Evolutionary conservation across 495 filamentous ascomycete species (phyloP).

Genomic region (Penicillium coprophilum): DNA sequence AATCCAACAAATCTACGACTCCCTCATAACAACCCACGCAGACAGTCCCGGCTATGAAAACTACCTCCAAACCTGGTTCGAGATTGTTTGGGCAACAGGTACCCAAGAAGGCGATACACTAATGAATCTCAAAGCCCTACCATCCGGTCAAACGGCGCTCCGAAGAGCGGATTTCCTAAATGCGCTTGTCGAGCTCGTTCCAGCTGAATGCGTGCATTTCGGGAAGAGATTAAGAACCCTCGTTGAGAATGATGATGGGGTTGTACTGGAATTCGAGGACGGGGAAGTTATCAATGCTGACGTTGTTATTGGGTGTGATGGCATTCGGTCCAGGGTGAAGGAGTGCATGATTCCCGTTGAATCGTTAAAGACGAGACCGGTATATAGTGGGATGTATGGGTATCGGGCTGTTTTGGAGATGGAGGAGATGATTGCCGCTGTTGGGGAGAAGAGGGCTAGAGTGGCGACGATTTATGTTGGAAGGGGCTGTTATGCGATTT

Average conservation of each 20-base stretch:
- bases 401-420: conserved; percentile 63
- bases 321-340: conserved; percentile 52
- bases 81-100: conserved; percentile 28
- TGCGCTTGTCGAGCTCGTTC: conserved; percentile 56
- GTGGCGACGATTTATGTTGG: conserved; percentile 61
- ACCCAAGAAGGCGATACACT: conserved; percentile 26
- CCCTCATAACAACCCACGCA: conserved; percentile 32
- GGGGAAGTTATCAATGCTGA: conserved; percentile 32
- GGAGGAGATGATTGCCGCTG: conserved; percentile 50
- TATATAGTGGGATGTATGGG: conserved; percentile 52
- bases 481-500: conserved; percentile 57
- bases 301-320: conserved; percentile 59
- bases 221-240: conserved; percentile 26
- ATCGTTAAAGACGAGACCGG: conserved; percentile 26
- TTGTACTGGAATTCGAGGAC: conserved; percentile 33
- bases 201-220: conserved; percentile 39
- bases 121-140: conserved; percentile 35
- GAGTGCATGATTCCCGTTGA: conserved; percentile 45
- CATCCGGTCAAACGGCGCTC: conserved; percentile 35
- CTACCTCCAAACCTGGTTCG: conserved; percentile 29
- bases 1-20: conserved; percentile 36
- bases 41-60: conserved; percentile 30
- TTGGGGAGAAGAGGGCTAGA: conserved; percentile 51
- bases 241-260: conserved; percentile 18
- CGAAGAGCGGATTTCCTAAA: conserved; percentile 62